A percentile compares a stretch with the other conserved stretches of the same genome.
phyloP scores from a whole-genome alignment of 768 basidiomycete species.

The Paxillus rubicundulus region DNA sequence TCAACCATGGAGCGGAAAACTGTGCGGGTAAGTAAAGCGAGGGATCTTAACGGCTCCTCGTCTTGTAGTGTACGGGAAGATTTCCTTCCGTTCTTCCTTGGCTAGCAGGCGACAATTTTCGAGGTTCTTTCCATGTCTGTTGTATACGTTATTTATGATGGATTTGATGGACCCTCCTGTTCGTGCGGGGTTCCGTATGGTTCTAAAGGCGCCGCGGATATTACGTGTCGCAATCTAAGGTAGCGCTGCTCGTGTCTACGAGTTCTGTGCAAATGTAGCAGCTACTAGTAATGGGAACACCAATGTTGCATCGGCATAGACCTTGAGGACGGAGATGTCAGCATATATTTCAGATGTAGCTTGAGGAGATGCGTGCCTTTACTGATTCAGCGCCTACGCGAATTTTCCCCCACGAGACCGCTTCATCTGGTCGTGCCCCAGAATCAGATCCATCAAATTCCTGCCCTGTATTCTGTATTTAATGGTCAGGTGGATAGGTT shows the following conservation, averaged over 20 bases:
- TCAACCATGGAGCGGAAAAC: constrained; percentile 23
- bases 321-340: constrained; percentile 33
- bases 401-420: constrained; percentile 98
- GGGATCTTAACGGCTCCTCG: background rate
- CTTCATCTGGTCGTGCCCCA: constrained; percentile 95
- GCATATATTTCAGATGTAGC: background rate
- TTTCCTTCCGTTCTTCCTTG: background rate
- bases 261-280: constrained; percentile 77
- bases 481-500: background rate
- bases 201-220: background rate
- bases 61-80: background rate
- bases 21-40: constrained; percentile 13
- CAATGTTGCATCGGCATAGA: constrained; percentile 95
- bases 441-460: constrained; percentile 99
- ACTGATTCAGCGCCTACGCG: constrained; percentile 79
- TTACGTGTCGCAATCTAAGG: background rate
- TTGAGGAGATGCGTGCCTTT: constrained; percentile 48
- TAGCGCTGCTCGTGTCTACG: constrained; percentile 1
- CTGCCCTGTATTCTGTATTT: constrained; percentile 86
- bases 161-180: background rate
- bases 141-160: constrained; percentile 14
- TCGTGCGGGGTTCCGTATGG: background rate
- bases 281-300: constrained; percentile 96
- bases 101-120: background rate
- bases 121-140: background rate